phyloP scores from a whole-genome alignment of 1,139 yeast genomes.

The Pichia sp. region DNA sequence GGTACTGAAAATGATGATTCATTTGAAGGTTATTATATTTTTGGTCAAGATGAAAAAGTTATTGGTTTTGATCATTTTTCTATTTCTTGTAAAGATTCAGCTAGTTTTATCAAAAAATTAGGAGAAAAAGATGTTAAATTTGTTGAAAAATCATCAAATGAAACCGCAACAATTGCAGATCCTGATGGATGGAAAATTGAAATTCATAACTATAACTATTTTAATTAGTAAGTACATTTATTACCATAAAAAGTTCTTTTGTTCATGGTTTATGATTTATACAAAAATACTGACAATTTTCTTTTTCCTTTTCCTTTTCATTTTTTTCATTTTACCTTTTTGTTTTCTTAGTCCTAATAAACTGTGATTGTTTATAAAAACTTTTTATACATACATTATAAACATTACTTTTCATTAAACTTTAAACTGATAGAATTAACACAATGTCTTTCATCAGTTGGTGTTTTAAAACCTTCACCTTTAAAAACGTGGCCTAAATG shows the following conservation, averaged over 20 bases:
- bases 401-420: conserved; percentile 34
- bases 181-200: conserved; percentile 93
- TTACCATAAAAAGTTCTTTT: neutral
- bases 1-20: conserved; percentile 79
- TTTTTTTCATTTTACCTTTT: neutral
- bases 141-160: conserved; percentile 36
- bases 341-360: neutral
- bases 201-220: conserved; percentile 41
- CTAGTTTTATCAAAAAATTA: conserved; percentile 37
- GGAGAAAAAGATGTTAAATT: conserved; percentile 36
- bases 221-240: conserved; percentile 17
- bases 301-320: neutral
- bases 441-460: conserved; percentile 92
- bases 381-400: neutral
- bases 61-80: conserved; percentile 88
- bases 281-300: conserved; percentile 1
- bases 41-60: conserved; percentile 77
- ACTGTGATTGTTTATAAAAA: neutral
- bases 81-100: conserved; percentile 64
- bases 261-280: neutral
- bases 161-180: conserved; percentile 68
- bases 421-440: conserved; percentile 81
- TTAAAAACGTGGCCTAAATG: conserved; percentile 92
- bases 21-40: conserved; percentile 60
- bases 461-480: conserved; percentile 89